Percentiles rank a stretch among this genome's conserved stretches.
Conservation (phyloP, 2,329 filamentous ascomycete species). For the Fusarium duplospermum region DNA sequence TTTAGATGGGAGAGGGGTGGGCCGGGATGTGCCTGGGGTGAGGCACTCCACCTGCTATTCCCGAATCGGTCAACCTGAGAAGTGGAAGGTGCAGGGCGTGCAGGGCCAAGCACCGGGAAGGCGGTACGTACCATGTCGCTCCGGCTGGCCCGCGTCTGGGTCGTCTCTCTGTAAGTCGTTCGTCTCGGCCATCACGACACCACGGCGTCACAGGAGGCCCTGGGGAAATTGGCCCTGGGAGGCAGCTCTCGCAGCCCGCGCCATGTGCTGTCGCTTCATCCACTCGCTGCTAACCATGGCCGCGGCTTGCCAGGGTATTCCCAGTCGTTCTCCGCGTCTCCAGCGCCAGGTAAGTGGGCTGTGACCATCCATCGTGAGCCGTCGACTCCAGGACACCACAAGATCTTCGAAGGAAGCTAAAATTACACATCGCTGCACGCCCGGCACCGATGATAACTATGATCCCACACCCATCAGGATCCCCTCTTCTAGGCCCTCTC, state of each 20-base stretch:
- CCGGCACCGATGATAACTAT: constrained; percentile 23
- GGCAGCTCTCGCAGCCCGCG: constrained; percentile 33
- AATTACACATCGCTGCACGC: constrained; percentile 28
- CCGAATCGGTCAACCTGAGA: constrained; percentile 28
- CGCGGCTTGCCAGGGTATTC: constrained; percentile 32
- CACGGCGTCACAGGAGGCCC: constrained; percentile 42
- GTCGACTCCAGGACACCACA: constrained; percentile 27
- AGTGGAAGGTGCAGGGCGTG: constrained; percentile 7
- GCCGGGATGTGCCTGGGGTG: constrained; percentile 13
- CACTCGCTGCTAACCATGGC: constrained; percentile 37
- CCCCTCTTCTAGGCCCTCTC: constrained; percentile 15
- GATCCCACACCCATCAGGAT: constrained; percentile 31
- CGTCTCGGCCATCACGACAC: constrained; percentile 37
- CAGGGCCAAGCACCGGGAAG: constrained; percentile 23
- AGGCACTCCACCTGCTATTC: constrained; percentile 20
- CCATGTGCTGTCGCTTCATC: constrained; percentile 36
- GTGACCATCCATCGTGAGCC: constrained; percentile 13
- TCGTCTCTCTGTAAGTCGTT: constrained; percentile 37
- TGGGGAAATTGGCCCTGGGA: constrained; percentile 41
- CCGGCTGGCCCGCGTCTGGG: constrained; percentile 30
- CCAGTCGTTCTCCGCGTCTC: constrained; percentile 38
- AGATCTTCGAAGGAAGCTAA: constrained; percentile 38
- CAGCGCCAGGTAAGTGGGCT: constrained; percentile 19
- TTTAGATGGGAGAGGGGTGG: constrained; percentile 8
- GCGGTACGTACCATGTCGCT: constrained; percentile 19